A percentile compares a stretch with the other conserved stretches of the same genome.
These are phyloP conservation scores for Aspergillus affinis DNA, from an alignment of 495 filamentous ascomycete genomes.

Conservation along the genomic window DNA sequence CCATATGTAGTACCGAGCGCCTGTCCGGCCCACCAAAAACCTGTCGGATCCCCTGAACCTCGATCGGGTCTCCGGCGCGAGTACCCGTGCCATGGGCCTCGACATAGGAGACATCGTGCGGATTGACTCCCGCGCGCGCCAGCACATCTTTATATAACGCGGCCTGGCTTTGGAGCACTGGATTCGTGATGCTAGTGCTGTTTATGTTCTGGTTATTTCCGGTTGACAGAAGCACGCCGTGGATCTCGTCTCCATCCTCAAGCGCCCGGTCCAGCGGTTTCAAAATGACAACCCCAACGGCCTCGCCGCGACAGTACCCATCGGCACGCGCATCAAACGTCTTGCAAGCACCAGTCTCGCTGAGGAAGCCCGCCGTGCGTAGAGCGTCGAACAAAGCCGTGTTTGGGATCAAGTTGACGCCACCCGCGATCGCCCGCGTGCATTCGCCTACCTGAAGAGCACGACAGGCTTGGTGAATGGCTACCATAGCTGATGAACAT, in stretches of 20 bases:
- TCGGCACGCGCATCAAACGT: constrained; percentile 64
- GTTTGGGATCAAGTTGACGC: constrained; percentile 33
- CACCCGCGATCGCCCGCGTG: constrained; percentile 24
- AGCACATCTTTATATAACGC: constrained; percentile 20
- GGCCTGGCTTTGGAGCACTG: constrained; percentile 28
- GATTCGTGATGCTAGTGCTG: constrained; percentile 28
- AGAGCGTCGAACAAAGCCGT: constrained; percentile 20
- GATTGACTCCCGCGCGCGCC: constrained; percentile 7
- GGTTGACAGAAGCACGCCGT: constrained; percentile 50
- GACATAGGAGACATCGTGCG: constrained; percentile 18
- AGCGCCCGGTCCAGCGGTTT: constrained; percentile 60
- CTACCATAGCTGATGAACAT: constrained; percentile 31
- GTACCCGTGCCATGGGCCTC: constrained; percentile 36
- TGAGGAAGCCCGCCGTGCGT: constrained; percentile 25
- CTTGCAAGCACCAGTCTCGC: constrained; percentile 47
- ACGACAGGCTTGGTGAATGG: constrained; percentile 26
- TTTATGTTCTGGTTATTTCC: constrained; percentile 27
- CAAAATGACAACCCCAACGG: constrained; percentile 59
- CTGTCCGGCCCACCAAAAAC: constrained; percentile 26
- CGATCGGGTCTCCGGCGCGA: constrained; percentile 40
- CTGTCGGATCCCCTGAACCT: constrained; percentile 31
- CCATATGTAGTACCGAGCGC: constrained; percentile 19
- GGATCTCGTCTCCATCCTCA: constrained; percentile 57
- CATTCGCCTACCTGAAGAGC: constrained; percentile 10
- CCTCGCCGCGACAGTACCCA: constrained; percentile 69